Conservation (phyloP, 2,329 filamentous ascomycete genomes). For the Capronia coronata region DNA sequence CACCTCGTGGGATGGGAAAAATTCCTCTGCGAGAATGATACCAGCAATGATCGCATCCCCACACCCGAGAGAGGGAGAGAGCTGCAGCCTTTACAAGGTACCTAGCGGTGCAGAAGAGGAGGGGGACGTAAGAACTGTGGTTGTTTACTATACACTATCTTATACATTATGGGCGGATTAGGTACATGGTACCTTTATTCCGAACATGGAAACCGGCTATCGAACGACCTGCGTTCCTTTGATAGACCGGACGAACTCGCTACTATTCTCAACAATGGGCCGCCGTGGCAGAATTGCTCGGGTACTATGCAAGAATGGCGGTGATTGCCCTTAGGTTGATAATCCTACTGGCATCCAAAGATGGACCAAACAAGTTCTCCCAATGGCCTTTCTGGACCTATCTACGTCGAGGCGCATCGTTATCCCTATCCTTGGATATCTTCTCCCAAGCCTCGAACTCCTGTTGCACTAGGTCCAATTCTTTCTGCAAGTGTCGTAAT, state of each 20-base stretch:
- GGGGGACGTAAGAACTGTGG: too few relatives aligned
- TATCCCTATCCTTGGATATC: slow-evolving; percentile 21
- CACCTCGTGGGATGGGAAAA: background rate
- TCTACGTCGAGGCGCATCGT: slow-evolving; percentile 18
- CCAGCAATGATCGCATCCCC: background rate
- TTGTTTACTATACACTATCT: slow-evolving; percentile 19
- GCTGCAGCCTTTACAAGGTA: slow-evolving; percentile 5
- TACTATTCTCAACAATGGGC: slow-evolving; percentile 9
- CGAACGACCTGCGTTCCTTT: background rate
- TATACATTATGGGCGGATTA: slow-evolving; percentile 34
- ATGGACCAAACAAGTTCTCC: background rate
- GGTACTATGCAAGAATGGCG: slow-evolving; percentile 20
- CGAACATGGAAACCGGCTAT: background rate
- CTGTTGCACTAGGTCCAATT: slow-evolving; percentile 52
- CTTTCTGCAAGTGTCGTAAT: slow-evolving; percentile 54
- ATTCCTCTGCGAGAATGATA: background rate
- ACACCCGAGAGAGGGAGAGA: background rate
- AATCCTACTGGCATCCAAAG: background rate
- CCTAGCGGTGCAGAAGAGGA: slow-evolving; percentile 7
- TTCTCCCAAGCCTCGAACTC: slow-evolving; percentile 54
- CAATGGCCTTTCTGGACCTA: slow-evolving; percentile 2
- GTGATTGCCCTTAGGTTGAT: background rate
- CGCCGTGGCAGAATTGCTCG: slow-evolving; percentile 5
- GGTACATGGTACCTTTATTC: too few relatives aligned
- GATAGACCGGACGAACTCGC: too few relatives aligned